Percentiles rank a stretch among this genome's conserved stretches.
Evolutionary conservation across 2,329 filamentous ascomycete species (phyloP).

Genomic region (Nannizzia gypsea): DNA sequence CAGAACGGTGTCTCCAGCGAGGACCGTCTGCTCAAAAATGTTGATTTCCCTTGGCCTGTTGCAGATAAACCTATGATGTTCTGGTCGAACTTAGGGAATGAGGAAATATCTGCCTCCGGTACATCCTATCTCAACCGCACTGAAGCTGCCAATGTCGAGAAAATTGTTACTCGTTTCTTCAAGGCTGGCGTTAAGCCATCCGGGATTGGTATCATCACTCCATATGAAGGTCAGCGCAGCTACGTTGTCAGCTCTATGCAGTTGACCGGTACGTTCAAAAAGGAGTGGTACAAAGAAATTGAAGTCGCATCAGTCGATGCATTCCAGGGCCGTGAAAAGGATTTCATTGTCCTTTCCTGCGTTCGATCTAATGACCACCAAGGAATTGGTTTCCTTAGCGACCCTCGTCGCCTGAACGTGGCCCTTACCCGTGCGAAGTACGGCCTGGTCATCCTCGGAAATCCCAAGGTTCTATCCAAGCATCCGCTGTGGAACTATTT

Average conservation of each 20-base stretch:
- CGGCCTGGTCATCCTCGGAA: conserved; percentile 89
- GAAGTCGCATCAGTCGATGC: conserved; percentile 97
- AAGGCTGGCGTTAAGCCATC: conserved; percentile 91
- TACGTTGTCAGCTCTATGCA: conserved; percentile 99
- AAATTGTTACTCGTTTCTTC: conserved; percentile 97
- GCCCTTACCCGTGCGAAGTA: conserved; percentile 95
- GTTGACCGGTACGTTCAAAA: conserved; percentile 91
- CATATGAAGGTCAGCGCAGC: conserved; percentile 94
- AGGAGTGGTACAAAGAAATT: conserved; percentile 96
- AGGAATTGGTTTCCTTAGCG: conserved; percentile 96
- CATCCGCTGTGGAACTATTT: conserved; percentile 97
- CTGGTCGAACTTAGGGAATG: conserved; percentile 95
- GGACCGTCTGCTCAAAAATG: conserved; percentile 77
- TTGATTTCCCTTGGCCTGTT: conserved; percentile 97
- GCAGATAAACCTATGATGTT: conserved; percentile 98
- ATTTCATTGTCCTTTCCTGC: conserved; percentile 95
- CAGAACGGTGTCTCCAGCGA: conserved; percentile 92
- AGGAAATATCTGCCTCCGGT: conserved; percentile 94
- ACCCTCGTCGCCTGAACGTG: conserved; percentile 93
- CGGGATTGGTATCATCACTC: conserved; percentile 95
- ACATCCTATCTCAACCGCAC: conserved; percentile 97
- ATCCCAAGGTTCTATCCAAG: conserved; percentile 94
- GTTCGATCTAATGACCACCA: conserved; percentile 98
- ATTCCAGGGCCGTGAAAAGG: conserved; percentile 97
- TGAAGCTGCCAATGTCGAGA: conserved; percentile 93